A percentile compares a stretch with the other conserved stretches of the same genome.
phyloP scores from a whole-genome alignment of 2,329 filamentous ascomycete genomes.

The Claviceps sp. region DNA sequence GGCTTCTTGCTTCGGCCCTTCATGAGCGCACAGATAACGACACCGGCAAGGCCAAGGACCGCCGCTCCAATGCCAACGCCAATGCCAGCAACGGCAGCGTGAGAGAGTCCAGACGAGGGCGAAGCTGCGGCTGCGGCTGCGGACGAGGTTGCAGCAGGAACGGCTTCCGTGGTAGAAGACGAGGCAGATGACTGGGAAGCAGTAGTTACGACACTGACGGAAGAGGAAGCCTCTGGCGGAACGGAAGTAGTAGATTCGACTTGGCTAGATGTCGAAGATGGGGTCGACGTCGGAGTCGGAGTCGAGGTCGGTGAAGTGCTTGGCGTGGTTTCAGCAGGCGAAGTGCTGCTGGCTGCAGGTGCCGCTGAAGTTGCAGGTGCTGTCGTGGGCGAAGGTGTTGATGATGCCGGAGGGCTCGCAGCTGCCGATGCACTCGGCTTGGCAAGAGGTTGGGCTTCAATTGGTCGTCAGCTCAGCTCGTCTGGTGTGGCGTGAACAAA shows the following conservation, averaged over 20 bases:
- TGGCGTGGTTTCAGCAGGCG: neutral
- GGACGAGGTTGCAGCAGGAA: conserved; percentile 6
- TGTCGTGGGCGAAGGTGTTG: neutral
- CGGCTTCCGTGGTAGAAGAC: conserved; percentile 1
- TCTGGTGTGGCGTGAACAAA: neutral
- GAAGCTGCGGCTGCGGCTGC: conserved; percentile 2
- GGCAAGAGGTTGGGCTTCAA: neutral
- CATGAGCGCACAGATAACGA: conserved; percentile 27
- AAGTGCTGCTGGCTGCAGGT: neutral
- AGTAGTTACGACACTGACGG: conserved; percentile 2
- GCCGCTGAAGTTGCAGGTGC: neutral
- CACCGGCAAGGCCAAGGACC: conserved; percentile 24
- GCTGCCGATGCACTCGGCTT: neutral
- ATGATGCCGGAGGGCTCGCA: neutral
- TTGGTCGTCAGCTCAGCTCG: neutral
- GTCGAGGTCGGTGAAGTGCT: neutral
- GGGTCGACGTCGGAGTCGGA: neutral
- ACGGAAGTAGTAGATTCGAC: neutral
- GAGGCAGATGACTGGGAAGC: conserved; percentile 4
- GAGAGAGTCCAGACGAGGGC: conserved; percentile 20
- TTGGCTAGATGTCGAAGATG: neutral
- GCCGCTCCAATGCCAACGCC: conserved; percentile 31
- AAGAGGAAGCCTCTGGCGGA: neutral
- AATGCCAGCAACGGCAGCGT: conserved; percentile 35
- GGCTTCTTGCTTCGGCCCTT: conserved; percentile 13